Conservation (phyloP, 345 rosid genomes). For the Clausena lansium region DNA sequence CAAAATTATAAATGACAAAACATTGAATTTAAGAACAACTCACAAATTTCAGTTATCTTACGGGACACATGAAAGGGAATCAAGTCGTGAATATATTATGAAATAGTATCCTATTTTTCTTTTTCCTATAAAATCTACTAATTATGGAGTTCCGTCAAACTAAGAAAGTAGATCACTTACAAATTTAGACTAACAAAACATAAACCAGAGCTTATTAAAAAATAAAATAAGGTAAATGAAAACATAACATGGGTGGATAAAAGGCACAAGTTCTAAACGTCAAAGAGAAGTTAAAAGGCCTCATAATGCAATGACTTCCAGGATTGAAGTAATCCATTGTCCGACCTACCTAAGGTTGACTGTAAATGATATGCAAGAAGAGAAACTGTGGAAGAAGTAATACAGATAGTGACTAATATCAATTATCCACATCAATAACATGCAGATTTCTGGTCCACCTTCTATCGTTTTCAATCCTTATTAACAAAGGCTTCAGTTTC, state of each 20-base stretch:
- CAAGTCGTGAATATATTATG: neutral
- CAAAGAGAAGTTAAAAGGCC: neutral
- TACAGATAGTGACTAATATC: neutral
- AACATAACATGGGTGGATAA: neutral
- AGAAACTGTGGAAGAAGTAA: neutral
- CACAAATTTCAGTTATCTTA: neutral
- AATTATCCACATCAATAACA: neutral
- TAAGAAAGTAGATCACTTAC: neutral
- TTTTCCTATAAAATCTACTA: neutral
- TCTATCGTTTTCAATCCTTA: neutral
- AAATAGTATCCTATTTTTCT: neutral
- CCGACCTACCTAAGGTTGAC: neutral
- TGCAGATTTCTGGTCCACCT: neutral
- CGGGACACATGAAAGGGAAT: neutral
- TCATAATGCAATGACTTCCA: neutral
- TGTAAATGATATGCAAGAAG: neutral
- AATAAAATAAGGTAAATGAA: neutral
- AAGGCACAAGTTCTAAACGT: neutral
- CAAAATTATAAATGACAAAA: neutral
- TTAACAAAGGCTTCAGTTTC: neutral
- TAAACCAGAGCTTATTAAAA: neutral
- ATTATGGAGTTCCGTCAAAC: neutral
- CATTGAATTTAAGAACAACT: neutral
- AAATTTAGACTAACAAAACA: neutral
- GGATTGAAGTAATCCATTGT: constrained; percentile 1